Conservation (phyloP, 345 rosid genomes). For the Barbarea vulgaris region DNA sequence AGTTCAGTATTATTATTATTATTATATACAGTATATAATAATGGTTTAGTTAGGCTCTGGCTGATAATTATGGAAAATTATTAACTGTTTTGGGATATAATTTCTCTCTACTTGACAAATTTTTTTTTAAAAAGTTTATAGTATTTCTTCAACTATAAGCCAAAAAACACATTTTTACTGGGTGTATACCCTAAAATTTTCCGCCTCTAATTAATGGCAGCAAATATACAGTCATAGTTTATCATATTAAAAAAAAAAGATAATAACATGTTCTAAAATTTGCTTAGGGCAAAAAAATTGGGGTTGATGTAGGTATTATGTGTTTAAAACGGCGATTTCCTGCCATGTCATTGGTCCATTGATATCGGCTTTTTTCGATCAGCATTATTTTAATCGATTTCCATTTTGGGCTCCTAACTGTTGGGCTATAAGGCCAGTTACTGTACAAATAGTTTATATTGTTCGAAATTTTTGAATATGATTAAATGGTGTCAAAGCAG, state of each 20-base stretch:
- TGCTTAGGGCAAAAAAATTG: not conserved
- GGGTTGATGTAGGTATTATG: not conserved
- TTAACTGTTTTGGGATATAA: not conserved
- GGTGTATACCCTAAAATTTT: not conserved
- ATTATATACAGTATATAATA: not conserved
- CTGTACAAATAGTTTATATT: not conserved
- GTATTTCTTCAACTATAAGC: not conserved
- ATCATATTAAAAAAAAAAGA: not conserved
- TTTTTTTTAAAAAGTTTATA: no score
- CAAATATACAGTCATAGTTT: not conserved
- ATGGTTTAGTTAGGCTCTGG: constrained; percentile 9
- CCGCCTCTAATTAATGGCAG: not conserved
- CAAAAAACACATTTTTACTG: not conserved
- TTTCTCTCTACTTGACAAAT: not conserved
- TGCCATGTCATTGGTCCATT: not conserved
- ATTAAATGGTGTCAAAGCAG: not conserved
- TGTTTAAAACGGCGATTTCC: not conserved
- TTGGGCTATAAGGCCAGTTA: constrained; percentile 5
- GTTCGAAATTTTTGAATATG: not conserved
- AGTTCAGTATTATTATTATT: not conserved
- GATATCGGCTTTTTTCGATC: not conserved
- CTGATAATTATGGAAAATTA: not conserved
- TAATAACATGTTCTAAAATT: not conserved
- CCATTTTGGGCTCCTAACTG: not conserved
- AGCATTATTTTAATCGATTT: not conserved